phyloP scores from a whole-genome alignment of 495 filamentous ascomycete species.

The Trichoderma erinaceum region DNA sequence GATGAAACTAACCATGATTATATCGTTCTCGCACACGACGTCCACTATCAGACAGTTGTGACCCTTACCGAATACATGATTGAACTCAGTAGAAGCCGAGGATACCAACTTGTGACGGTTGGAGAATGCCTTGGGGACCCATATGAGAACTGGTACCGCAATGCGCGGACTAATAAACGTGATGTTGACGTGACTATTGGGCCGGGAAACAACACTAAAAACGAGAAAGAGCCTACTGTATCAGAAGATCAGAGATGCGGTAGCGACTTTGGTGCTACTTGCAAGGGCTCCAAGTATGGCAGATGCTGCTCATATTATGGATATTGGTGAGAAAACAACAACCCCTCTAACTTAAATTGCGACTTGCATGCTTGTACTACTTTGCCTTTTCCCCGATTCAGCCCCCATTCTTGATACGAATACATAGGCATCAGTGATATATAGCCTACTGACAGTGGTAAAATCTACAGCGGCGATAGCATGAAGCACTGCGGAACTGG shows the following conservation, averaged over 20 bases:
- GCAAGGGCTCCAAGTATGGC: slow-evolving; percentile 21
- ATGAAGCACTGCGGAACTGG: slow-evolving; percentile 23
- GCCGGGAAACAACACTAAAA: background rate
- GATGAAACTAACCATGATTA: slow-evolving; percentile 24
- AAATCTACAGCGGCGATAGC: background rate
- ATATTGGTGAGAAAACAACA: slow-evolving; percentile 18
- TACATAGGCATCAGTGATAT: background rate
- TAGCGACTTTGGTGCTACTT: slow-evolving; percentile 11
- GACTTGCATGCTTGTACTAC: background rate
- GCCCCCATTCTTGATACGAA: background rate
- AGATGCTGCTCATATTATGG: slow-evolving; percentile 23
- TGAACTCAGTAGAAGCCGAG: slow-evolving; percentile 36
- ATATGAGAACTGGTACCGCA: slow-evolving; percentile 39
- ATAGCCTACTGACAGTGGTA: background rate
- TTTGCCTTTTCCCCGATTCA: background rate
- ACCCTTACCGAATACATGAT: slow-evolving; percentile 63
- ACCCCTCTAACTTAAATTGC: background rate
- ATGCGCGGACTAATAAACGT: slow-evolving; percentile 15
- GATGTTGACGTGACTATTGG: background rate
- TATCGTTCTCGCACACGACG: slow-evolving; percentile 52
- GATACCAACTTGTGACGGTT: slow-evolving; percentile 42
- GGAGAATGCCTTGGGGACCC: slow-evolving; percentile 35
- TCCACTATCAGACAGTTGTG: slow-evolving; percentile 59
- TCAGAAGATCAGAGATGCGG: background rate
- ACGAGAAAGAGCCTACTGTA: background rate